Evolutionary conservation across 2,329 filamentous ascomycete species (phyloP).

Genomic region (Xylaria sp.): DNA sequence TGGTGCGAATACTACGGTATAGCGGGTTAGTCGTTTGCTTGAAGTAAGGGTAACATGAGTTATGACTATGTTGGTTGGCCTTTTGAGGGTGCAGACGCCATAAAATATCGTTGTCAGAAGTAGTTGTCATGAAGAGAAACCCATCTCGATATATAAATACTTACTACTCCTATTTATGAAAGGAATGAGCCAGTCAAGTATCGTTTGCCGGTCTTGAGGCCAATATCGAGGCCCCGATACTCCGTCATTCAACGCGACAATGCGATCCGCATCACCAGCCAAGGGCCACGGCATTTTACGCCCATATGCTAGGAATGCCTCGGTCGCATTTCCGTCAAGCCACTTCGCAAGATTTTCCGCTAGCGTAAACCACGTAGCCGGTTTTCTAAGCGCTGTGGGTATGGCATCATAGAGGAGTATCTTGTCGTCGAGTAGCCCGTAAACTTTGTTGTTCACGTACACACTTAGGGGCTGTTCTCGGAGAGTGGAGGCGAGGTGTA

Average conservation of each 20-base stretch:
- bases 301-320: constrained; percentile 52
- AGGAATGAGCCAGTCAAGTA: constrained; percentile 51
- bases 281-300: constrained; percentile 31
- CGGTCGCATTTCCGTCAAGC: constrained; percentile 54
- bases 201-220: constrained; percentile 48
- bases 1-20: constrained; percentile 43
- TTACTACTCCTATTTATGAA: constrained; percentile 47
- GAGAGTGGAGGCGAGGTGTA: constrained; percentile 49
- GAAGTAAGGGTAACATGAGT: background rate
- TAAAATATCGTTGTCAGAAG: too few relatives aligned
- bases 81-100: too few relatives aligned
- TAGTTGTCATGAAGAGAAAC: background rate
- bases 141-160: background rate
- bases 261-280: constrained; percentile 45
- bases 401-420: constrained; percentile 52
- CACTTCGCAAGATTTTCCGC: constrained; percentile 51
- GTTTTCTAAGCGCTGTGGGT: constrained; percentile 54
- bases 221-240: constrained; percentile 47
- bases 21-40: background rate
- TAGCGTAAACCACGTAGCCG: constrained; percentile 51
- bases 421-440: constrained; percentile 53
- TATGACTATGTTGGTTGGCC: too few relatives aligned
- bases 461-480: constrained; percentile 53
- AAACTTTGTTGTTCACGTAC: constrained; percentile 55
- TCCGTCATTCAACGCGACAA: constrained; percentile 50